These are phyloP conservation scores for Beauveria caledonica DNA, from an alignment of 2,329 filamentous ascomycete genomes.

Conservation along the genomic window DNA sequence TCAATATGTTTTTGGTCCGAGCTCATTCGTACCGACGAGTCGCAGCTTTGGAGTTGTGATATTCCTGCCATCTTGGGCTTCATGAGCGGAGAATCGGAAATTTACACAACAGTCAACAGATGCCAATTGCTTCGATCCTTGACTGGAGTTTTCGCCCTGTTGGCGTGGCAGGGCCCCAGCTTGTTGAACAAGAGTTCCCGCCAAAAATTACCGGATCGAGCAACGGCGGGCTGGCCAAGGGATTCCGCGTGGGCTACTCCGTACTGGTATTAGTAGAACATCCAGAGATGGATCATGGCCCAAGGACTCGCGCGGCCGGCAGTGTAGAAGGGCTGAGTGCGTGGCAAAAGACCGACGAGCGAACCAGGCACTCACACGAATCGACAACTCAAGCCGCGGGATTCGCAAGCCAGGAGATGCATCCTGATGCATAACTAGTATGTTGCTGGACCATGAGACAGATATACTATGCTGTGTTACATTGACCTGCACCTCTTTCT, in stretches of 20 bases:
- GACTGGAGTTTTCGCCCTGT: not conserved
- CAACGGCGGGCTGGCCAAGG: not conserved
- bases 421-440: too few species aligned
- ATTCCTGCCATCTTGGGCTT: not conserved
- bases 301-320: not conserved
- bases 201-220: slow-evolving; percentile 11
- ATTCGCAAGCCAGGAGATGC: not conserved
- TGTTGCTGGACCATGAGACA: too few species aligned
- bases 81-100: slow-evolving; percentile 7
- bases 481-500: not conserved
- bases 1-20: too few species aligned
- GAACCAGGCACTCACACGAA: not conserved
- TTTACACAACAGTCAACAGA: not conserved
- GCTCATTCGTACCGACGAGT: too few species aligned
- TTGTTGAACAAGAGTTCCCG: not conserved
- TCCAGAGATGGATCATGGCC: not conserved
- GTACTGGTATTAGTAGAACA: too few species aligned
- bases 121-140: not conserved
- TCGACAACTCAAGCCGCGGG: not conserved
- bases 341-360: not conserved
- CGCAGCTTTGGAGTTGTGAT: not conserved
- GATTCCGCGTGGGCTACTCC: not conserved
- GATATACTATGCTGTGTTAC: not conserved
- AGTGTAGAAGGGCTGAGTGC: not conserved
- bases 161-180: not conserved